Percentiles rank a stretch among this genome's conserved stretches.
Conservation (phyloP, 306 rosid genomes). For the Aeschynomene evenia region DNA sequence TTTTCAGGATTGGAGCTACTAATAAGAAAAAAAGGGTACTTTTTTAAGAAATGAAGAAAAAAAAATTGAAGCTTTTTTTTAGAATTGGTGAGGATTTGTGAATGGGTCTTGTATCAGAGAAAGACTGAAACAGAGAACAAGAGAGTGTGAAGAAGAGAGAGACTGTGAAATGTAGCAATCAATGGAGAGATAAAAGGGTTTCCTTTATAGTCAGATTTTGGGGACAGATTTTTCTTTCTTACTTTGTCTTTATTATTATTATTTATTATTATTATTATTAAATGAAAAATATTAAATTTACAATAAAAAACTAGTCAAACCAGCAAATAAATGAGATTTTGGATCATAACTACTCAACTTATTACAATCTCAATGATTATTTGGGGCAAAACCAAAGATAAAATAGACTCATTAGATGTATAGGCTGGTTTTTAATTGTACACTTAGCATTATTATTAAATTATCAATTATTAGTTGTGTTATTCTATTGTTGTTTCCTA, state of each 20-base stretch:
- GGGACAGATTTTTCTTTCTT: conserved; percentile 19
- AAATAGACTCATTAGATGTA: too few species aligned
- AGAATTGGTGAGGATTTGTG: conserved; percentile 20
- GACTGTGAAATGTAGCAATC: too few species aligned
- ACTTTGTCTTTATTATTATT: conserved; percentile 10
- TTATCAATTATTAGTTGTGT: conserved; percentile 7
- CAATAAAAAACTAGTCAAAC: too few species aligned
- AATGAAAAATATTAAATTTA: too few species aligned
- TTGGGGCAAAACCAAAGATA: too few species aligned
- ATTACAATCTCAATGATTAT: too few species aligned
- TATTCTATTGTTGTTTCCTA: background rate
- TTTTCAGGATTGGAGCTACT: background rate
- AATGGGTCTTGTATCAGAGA: conserved; percentile 27
- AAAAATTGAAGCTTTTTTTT: background rate
- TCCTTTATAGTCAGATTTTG: conserved; percentile 60
- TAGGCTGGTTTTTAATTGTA: too few species aligned
- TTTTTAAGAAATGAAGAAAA: conserved; percentile 2
- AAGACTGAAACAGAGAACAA: conserved; percentile 41
- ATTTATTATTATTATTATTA: background rate
- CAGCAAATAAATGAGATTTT: too few species aligned
- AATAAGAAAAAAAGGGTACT: background rate
- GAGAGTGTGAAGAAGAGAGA: too few species aligned
- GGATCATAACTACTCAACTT: too few species aligned
- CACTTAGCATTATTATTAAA: too few species aligned
- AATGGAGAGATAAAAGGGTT: conserved; percentile 32